Base-by-base conservation (phyloP, 2,329 filamentous ascomycete species). In the Ophiognomonia clavigignenti-juglandacearum region DNA sequence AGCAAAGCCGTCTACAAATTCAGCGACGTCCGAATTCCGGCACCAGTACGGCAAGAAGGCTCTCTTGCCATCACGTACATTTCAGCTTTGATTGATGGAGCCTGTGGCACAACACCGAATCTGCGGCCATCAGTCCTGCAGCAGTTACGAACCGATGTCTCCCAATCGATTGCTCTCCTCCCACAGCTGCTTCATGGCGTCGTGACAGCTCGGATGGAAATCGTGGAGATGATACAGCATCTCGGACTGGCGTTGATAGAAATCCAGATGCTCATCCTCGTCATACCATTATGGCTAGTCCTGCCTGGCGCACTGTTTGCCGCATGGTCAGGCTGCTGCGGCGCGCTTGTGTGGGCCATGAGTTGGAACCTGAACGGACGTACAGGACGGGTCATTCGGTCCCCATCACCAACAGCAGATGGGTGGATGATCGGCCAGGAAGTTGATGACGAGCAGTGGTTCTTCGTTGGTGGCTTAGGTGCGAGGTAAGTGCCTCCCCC, bases 21-120 rank as follows among this genome's bases (percentile, higher is more conserved):
- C 19, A 37, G 39, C 36, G 45, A 19, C 32, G 6, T 34, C 32
- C 18, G 27, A n/a, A 3, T 18, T 13, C 6, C 14, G 19, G 29
- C n/a, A 38, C 8, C 11, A 27, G 32, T n/a, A 31, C 29, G 29
- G 4, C n/a, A 31, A 13, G 29, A 13, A 13, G 29, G 29, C 13
- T 32, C 47, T 19, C 50, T 50, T 10, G 47, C 56, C 3, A 50
- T 65, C 18, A 63, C 59, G 0, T 67, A 63, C 51, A 60, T 66
- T 40, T 64, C 64, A 14, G 59, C 64, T 0, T 56, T 67, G 6
- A 62, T 63, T 47, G 64, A 67, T 42, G 60, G 61, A 3, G 60
- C 64, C 0, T 63, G 60, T 43, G 63, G 64, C 11, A 67, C 64
- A 1, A 54, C 57, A 8, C 62, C 62, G 1, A 57, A 59, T 14